Base-by-base conservation (phyloP, 1,284 basidiomycete species). In the Anthracocystis walkeri region DNA sequence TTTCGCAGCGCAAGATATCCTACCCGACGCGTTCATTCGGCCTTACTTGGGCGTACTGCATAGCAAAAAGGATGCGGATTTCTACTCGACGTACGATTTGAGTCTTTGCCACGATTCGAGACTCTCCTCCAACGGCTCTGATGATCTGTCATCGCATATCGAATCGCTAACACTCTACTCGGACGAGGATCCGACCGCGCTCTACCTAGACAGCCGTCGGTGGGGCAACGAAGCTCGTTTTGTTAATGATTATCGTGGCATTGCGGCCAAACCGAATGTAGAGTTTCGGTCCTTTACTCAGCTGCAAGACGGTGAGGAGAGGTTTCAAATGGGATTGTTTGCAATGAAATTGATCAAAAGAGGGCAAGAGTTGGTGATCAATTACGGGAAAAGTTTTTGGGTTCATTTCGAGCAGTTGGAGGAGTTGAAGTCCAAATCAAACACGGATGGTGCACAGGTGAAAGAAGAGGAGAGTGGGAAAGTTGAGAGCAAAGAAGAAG, bases 351-450 rank as follows among this genome's bases (percentile, higher is more conserved):
- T 86, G 11, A 90, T 97, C 57, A 89, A 87, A 72, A 94, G 92
- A 82, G 92, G 93, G 2, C 90, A 93, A 16, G 95, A 97, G 86
- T 89, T 97, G 45, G 84, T 95, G 33, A 92, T 96, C 35, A 93
- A 91, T 23, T 97, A 97, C 82, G 94, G 94, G n/a, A 95, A 95
- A 81, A 88, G 89, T n/a, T 96, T 92, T 90, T 95, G 94, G 94
- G 25, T 61, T 21, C 72, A 75, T 50, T 41, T 45, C n/a, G 65
- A 68, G 4, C 65, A 74, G 21, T 48, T 74, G 3, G 8, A 16
- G 1, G 23, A 61, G 35, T 25, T 63, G 14, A 41, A 41, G 10
- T 27, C 21, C 16, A 33, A 33, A 21, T n/a, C 27, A n/a, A n/a
- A n/a, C n/a, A n/a, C n/a, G n/a, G n/a, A n/a, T n/a, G n/a, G n/a